Conservation (phyloP, 2,329 filamentous ascomycete species). For the Fusarium staphyleae region DNA sequence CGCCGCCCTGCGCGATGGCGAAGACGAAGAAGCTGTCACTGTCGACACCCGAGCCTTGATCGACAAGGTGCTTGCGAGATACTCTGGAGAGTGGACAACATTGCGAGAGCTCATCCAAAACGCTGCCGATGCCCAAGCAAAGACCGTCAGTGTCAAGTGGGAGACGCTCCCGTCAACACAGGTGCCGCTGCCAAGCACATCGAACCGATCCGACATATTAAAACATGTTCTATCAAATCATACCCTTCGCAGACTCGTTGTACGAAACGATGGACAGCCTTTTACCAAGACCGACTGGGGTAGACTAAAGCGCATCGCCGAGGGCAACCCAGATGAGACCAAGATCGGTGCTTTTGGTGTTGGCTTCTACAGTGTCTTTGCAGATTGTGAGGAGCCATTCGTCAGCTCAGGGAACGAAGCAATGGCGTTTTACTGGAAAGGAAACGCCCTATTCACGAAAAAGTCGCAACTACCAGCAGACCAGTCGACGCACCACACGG, state of each 20-base stretch:
- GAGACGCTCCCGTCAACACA: constrained; percentile 86
- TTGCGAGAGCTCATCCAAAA: constrained; percentile 96
- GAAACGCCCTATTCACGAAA: constrained; percentile 94
- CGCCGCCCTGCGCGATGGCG: constrained; percentile 82
- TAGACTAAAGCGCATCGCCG: constrained; percentile 93
- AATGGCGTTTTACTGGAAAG: constrained; percentile 99
- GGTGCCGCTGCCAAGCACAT: constrained; percentile 71
- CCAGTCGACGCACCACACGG: constrained; percentile 74
- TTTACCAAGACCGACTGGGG: constrained; percentile 94
- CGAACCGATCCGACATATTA: constrained; percentile 73
- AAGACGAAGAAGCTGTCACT: constrained; percentile 95
- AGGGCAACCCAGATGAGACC: constrained; percentile 97
- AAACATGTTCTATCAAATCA: constrained; percentile 87
- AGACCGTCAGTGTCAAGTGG: constrained; percentile 87
- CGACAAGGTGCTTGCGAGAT: constrained; percentile 95
- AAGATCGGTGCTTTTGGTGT: constrained; percentile 99
- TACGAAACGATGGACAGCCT: constrained; percentile 88
- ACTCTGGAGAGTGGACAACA: constrained; percentile 93
- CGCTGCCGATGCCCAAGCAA: constrained; percentile 94
- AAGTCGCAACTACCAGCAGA: constrained; percentile 76
- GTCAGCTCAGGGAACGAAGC: constrained; percentile 90
- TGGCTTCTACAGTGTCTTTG: constrained; percentile 98
- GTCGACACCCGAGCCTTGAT: constrained; percentile 97
- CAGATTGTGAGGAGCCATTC: constrained; percentile 97
- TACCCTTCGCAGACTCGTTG: constrained; percentile 84